phyloP scores from a whole-genome alignment of 2,329 filamentous ascomycete genomes.

The Polychaeton citri region DNA sequence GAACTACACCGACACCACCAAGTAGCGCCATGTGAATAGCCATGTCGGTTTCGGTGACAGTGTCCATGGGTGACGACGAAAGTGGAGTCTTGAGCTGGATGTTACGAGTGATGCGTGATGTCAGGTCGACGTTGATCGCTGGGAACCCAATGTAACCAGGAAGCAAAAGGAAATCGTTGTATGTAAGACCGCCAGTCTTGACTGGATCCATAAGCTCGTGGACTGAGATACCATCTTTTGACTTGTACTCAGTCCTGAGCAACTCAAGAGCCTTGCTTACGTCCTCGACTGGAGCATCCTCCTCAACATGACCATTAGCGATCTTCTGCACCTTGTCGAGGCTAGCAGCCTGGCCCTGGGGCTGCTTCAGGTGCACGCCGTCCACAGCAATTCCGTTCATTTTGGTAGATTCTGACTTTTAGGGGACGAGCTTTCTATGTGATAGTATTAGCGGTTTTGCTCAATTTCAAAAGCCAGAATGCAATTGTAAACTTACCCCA shows the following conservation, averaged over 20 bases:
- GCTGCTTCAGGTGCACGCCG: constrained; percentile 13
- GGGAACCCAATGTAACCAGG: constrained; percentile 98
- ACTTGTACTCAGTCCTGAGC: constrained; percentile 55
- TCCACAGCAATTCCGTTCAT: constrained; percentile 46
- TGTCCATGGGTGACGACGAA: constrained; percentile 98
- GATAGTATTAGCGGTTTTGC: constrained; percentile 4
- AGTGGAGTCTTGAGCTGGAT: constrained; percentile 95
- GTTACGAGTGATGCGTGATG: constrained; percentile 86
- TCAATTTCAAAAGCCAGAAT: constrained; percentile 4
- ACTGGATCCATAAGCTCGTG: constrained; percentile 80
- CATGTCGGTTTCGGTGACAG: constrained; percentile 98
- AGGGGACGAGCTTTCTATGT: constrained; percentile 1
- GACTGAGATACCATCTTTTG: constrained; percentile 75
- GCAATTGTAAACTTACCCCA: constrained; percentile 30
- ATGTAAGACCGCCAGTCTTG: constrained; percentile 85
- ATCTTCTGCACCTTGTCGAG: constrained; percentile 16
- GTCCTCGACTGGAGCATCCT: constrained; percentile 11
- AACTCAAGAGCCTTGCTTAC: constrained; percentile 52
- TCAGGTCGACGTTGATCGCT: constrained; percentile 74
- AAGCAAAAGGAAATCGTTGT: constrained; percentile 96
- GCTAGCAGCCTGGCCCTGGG: constrained; percentile 12
- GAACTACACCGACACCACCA: constrained; percentile 83
- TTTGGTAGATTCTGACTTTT: constrained; percentile 48
- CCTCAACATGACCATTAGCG: constrained; percentile 3
- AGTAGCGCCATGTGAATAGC: constrained; percentile 92